Conservation (phyloP, 768 basidiomycete species). For the Leccinum disarticulatum region DNA sequence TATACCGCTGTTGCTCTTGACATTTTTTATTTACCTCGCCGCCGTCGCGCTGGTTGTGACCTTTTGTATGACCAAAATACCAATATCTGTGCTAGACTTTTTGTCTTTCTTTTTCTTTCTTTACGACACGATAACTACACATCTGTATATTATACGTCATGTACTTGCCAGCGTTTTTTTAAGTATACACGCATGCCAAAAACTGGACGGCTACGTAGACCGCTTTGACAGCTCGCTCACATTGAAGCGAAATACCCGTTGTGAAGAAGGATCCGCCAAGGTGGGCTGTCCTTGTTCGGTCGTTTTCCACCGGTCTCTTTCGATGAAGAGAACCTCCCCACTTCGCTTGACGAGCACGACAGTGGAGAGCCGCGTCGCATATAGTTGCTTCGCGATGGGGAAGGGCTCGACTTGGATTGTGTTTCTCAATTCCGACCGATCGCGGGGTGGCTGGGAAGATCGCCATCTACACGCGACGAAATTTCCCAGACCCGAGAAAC, state of each 20-base stretch:
- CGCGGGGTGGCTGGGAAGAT: conserved; percentile 40
- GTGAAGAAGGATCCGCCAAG: conserved; percentile 40
- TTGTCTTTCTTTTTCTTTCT: neutral
- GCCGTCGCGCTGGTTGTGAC: conserved; percentile 34
- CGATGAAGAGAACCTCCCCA: conserved; percentile 64
- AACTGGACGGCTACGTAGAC: conserved; percentile 18
- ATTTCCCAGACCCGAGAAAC: neutral
- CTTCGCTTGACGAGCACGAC: conserved; percentile 62
- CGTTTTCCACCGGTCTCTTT: conserved; percentile 67
- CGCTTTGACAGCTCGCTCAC: conserved; percentile 16
- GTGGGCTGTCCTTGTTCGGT: conserved; percentile 38
- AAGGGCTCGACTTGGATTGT: conserved; percentile 67
- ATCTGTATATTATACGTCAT: conserved; percentile 35
- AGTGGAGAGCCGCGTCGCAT: conserved; percentile 75
- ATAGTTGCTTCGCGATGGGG: conserved; percentile 29
- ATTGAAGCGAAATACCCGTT: conserved; percentile 55
- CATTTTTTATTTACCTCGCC: conserved; percentile 23
- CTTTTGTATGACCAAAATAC: conserved; percentile 24
- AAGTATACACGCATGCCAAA: conserved; percentile 9
- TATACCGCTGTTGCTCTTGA: conserved; percentile 17
- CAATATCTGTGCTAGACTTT: conserved; percentile 30
- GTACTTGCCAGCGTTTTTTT: conserved; percentile 23
- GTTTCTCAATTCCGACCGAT: conserved; percentile 55
- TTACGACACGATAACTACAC: conserved; percentile 20
- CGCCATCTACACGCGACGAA: conserved; percentile 22